Percentiles rank a stretch among this genome's conserved stretches.
These are phyloP conservation scores for Fusarium agapanthi DNA, from an alignment of 2,329 filamentous ascomycete genomes.

Conservation along the genomic window DNA sequence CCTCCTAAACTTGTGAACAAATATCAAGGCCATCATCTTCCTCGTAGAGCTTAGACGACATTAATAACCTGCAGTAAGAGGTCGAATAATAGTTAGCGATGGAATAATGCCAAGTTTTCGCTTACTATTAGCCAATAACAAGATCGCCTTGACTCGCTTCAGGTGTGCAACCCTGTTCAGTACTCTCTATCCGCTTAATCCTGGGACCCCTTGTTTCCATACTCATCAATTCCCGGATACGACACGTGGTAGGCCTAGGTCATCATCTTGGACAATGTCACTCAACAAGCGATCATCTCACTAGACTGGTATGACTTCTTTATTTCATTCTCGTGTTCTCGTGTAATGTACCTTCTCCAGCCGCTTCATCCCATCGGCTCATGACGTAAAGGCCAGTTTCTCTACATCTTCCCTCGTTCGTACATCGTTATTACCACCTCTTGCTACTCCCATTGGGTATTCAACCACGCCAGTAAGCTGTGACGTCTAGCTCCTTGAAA, in stretches of 20 bases:
- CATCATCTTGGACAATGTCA: not conserved
- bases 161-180: not conserved
- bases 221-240: not conserved
- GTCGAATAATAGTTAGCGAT: not conserved
- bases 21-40: not conserved
- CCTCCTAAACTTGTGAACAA: not conserved
- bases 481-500: constrained; percentile 10
- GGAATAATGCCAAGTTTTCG: not conserved
- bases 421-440: constrained; percentile 29
- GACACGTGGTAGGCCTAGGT: too few relatives aligned
- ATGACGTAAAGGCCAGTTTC: constrained; percentile 12
- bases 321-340: constrained; percentile 36
- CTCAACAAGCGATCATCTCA: not conserved
- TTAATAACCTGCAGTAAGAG: not conserved
- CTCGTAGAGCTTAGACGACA: not conserved
- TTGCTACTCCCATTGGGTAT: constrained; percentile 28
- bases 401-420: constrained; percentile 15
- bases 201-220: too few relatives aligned
- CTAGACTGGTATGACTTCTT: not conserved
- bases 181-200: not conserved
- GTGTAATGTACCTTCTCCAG: constrained; percentile 12
- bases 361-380: not conserved
- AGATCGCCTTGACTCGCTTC: not conserved
- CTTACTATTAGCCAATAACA: not conserved
- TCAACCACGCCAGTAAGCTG: constrained; percentile 21